Evolutionary conservation across 164 flowering plant genomes (phyloP), one percentile per base, ranked within the genome.

Genomic region (Sedum album): DNA sequence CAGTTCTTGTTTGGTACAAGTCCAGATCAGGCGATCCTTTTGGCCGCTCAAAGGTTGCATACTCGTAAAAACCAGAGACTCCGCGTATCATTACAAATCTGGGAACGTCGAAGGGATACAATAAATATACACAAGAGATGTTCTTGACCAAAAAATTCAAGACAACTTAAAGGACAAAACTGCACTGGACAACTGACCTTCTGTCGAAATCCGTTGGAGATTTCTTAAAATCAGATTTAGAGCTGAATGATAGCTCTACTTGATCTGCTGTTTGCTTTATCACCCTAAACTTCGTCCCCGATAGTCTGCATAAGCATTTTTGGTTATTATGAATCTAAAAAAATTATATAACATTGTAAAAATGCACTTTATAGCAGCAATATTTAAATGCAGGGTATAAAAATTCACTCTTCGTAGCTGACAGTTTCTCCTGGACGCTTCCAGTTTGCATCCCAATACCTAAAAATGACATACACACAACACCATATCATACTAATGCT

Each of bases 131-230:
- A 20, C 28, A 38, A n/a, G n/a, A 69, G 26, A 41, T 0, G 31
- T 1, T 10, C 14, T 2, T 17, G 42, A 39, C 13, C 48, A 9
- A 30, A n/a, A 1, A 10, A 1, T 53, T 25, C 14, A 25, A 26
- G 28, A 38, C 18, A 10, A 9, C n/a, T 4, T 10, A 18, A 20
- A 2, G 15, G 41, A 42, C 20, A 13, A 7, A 44, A 21, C 5
- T 28, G 48, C 17, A 13, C 18, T 44, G 23, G 63, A 18, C 31
- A 6, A 18, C 23, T 21, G 31, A 83, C 89, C 86, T 81, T 76
- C 77, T 80, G 76, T 85, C 89, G 17, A 82, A 72, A 41, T 79
- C 77, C 41, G 81, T 66, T 10, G 88, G 84, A 61, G 77, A 67
- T 5, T 30, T 23, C 81, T n/a, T n/a, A n/a, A n/a, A n/a, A n/a